Evolutionary conservation across 1,139 yeast species (phyloP).

Genomic region (Yamadazyma diospyri): DNA sequence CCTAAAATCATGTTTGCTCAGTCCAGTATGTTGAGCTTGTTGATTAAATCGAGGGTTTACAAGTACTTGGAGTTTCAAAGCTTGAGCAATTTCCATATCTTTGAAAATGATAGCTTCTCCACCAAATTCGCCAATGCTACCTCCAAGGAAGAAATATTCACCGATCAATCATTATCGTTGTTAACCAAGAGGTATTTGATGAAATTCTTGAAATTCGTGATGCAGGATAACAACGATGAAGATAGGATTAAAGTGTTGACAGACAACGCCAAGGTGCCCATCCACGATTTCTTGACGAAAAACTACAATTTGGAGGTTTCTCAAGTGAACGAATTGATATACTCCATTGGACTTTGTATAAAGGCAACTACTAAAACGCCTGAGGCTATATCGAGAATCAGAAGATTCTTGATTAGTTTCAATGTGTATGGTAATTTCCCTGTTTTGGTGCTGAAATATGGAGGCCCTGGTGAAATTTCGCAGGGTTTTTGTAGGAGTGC

Average conservation of each 20-base stretch:
- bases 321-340: constrained; percentile 78
- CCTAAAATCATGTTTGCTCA: constrained; percentile 88
- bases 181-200: constrained; percentile 79
- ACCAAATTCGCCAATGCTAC: constrained; percentile 73
- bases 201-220: constrained; percentile 88
- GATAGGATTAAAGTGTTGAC: constrained; percentile 46
- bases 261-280: constrained; percentile 53
- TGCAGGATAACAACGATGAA: constrained; percentile 60
- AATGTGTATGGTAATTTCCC: constrained; percentile 96
- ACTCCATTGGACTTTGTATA: constrained; percentile 79
- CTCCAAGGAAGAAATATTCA: constrained; percentile 85
- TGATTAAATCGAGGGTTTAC: constrained; percentile 81
- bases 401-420: constrained; percentile 79
- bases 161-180: constrained; percentile 76
- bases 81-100: constrained; percentile 83
- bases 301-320: constrained; percentile 70
- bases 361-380: constrained; percentile 59
- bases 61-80: constrained; percentile 92
- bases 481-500: constrained; percentile 98
- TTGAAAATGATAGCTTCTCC: constrained; percentile 77
- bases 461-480: constrained; percentile 93
- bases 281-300: constrained; percentile 53
- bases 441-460: constrained; percentile 85
- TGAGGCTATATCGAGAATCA: constrained; percentile 74
- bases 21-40: constrained; percentile 74